These are phyloP conservation scores for Mallotus nudiflorus DNA, from an alignment of 345 rosid genomes.

Conservation along the genomic window DNA sequence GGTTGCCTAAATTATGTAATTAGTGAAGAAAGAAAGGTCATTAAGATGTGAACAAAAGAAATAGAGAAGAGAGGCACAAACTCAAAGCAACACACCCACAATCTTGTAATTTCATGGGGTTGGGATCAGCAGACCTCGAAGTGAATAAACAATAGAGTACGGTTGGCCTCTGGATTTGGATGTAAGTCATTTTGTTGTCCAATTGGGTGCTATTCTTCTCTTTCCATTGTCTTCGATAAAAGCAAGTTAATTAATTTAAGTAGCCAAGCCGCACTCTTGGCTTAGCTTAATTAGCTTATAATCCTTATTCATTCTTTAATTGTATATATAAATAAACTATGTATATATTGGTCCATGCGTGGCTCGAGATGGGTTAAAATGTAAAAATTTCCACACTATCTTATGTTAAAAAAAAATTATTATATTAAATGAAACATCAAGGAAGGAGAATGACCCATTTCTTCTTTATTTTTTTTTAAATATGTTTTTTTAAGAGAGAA, in stretches of 20 bases:
- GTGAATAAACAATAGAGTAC: conserved; percentile 35
- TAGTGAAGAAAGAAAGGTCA: conserved; percentile 20
- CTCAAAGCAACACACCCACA: neutral
- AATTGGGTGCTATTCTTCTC: conserved; percentile 39
- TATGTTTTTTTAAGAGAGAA: neutral
- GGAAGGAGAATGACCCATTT: neutral
- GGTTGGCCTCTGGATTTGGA: conserved; percentile 50
- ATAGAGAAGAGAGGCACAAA: neutral
- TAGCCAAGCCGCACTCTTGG: conserved; percentile 28
- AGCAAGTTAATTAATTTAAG: neutral
- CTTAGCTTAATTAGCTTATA: conserved; percentile 4
- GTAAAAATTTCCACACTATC: neutral
- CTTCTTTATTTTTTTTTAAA: neutral
- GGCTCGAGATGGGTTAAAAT: conserved; percentile 49
- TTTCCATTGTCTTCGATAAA: conserved; percentile 2
- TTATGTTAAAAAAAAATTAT: neutral
- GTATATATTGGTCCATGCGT: conserved; percentile 32
- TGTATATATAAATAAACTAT: too few relatives aligned
- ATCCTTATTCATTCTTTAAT: neutral
- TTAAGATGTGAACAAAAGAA: conserved; percentile 4
- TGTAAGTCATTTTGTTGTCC: conserved; percentile 43
- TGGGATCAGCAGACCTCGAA: conserved; percentile 41
- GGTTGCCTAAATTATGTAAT: conserved; percentile 34
- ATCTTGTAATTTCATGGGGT: conserved; percentile 15
- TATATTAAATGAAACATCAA: neutral